phyloP scores from a whole-genome alignment of 176 grass and related monocot genomes.

The Eragrostis curvula region DNA sequence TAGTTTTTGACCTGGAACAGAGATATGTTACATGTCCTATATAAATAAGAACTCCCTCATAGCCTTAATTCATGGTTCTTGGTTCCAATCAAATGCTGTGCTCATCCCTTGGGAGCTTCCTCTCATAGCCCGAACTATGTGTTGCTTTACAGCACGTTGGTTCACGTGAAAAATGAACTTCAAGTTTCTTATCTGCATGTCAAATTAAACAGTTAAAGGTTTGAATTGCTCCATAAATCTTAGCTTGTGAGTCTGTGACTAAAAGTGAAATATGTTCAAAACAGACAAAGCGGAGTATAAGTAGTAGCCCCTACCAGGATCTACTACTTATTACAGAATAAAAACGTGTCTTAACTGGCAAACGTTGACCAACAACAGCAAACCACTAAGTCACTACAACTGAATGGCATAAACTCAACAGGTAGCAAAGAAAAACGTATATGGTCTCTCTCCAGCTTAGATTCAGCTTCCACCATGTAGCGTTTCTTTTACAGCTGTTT shows the following conservation, averaged over 20 bases:
- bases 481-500: background rate
- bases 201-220: background rate
- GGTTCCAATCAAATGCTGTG: constrained; percentile 30
- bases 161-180: constrained; percentile 67
- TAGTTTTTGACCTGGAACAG: background rate
- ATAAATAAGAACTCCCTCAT: background rate
- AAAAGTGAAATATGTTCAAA: constrained; percentile 21
- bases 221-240: background rate
- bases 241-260: background rate
- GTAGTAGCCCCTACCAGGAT: background rate
- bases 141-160: constrained; percentile 35
- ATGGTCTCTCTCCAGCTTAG: background rate
- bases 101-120: constrained; percentile 14
- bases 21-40: background rate
- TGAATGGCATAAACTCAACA: background rate
- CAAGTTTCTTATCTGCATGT: constrained; percentile 57
- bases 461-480: background rate
- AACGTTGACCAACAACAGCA: background rate
- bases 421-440: background rate
- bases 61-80: constrained; percentile 42
- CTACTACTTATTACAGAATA: background rate
- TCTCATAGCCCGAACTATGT: constrained; percentile 5
- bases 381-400: background rate
- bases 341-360: background rate
- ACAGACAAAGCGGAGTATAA: constrained; percentile 9